Percentiles rank a stretch among this genome's conserved stretches.
Conservation (phyloP, 2,329 filamentous ascomycete species). For the Lecanosticta acicola region DNA sequence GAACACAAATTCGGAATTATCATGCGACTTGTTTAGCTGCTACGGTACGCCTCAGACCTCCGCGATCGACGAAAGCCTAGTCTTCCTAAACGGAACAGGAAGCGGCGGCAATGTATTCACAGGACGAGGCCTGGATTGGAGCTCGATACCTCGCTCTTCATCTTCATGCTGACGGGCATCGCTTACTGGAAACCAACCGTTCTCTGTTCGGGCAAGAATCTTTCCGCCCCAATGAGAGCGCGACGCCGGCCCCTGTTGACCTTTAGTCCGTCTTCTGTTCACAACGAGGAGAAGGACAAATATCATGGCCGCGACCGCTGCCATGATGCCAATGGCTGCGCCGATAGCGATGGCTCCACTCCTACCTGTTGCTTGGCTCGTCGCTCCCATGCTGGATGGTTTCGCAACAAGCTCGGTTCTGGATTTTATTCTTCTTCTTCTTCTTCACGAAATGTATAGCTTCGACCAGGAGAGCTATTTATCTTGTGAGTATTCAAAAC, state of each 20-base stretch:
- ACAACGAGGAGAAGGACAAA: not conserved
- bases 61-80: not conserved
- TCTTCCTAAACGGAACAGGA: not conserved
- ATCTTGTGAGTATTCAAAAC: not conserved
- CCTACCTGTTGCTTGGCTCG: not conserved
- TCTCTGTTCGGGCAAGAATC: not conserved
- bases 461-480: not conserved
- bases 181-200: not conserved
- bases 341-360: not conserved
- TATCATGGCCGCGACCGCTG: not conserved
- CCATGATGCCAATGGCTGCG: not conserved
- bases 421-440: not conserved
- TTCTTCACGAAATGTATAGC: not conserved
- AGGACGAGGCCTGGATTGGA: not conserved
- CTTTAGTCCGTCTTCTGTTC: not conserved
- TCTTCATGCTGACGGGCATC: not conserved
- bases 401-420: not conserved
- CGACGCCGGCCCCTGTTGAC: not conserved
- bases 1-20: no score
- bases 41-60: no score
- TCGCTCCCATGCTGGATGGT: not conserved
- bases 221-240: not conserved
- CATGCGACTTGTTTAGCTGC: no score
- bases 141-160: not conserved
- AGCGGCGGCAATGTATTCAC: not conserved